A percentile compares a stretch with the other conserved stretches of the same genome.
Evolutionary conservation across 257 asterid species (phyloP).

Genomic region (Lavandula angustifolia): DNA sequence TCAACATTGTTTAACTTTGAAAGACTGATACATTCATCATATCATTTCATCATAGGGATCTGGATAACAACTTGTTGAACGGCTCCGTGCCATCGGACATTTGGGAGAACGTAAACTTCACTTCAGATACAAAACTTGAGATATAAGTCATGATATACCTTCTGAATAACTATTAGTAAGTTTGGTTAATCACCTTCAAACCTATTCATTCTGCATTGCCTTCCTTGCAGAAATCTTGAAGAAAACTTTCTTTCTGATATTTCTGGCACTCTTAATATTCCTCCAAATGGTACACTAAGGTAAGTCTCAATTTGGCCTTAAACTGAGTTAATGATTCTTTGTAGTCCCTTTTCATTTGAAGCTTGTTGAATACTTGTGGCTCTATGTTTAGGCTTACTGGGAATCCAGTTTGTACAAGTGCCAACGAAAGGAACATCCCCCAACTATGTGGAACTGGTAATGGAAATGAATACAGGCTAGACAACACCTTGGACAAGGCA

Average conservation of each 20-base stretch:
- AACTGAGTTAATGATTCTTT: background rate
- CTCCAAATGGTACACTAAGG: conserved; percentile 50
- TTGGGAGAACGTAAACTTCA: conserved; percentile 49
- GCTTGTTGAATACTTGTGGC: background rate
- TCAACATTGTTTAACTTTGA: conserved; percentile 4
- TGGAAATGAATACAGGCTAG: conserved; percentile 30
- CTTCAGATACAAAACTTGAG: conserved; percentile 42
- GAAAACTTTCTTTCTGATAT: conserved; percentile 51
- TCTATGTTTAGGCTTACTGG: conserved; percentile 42
- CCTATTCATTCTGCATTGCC: conserved; percentile 6
- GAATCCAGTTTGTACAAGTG: conserved; percentile 48
- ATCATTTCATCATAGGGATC: conserved; percentile 34
- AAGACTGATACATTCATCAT: conserved; percentile 7
- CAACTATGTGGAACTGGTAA: conserved; percentile 35
- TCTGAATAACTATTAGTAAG: conserved; percentile 10
- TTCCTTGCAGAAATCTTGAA: conserved; percentile 52
- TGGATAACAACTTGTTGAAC: conserved; percentile 45
- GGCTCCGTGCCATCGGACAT: conserved; percentile 56
- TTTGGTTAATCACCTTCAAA: background rate
- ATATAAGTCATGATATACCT: conserved; percentile 41
- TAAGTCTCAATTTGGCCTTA: conserved; percentile 34
- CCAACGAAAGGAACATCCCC: conserved; percentile 43
- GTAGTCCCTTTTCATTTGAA: too few species aligned
- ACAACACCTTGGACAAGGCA: conserved; percentile 35
- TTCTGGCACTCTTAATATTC: conserved; percentile 44